A percentile compares a stretch with the other conserved stretches of the same genome.
These are phyloP conservation scores for Zasmidium cellare DNA, from an alignment of 2,329 filamentous ascomycete genomes.

Conservation along the genomic window DNA sequence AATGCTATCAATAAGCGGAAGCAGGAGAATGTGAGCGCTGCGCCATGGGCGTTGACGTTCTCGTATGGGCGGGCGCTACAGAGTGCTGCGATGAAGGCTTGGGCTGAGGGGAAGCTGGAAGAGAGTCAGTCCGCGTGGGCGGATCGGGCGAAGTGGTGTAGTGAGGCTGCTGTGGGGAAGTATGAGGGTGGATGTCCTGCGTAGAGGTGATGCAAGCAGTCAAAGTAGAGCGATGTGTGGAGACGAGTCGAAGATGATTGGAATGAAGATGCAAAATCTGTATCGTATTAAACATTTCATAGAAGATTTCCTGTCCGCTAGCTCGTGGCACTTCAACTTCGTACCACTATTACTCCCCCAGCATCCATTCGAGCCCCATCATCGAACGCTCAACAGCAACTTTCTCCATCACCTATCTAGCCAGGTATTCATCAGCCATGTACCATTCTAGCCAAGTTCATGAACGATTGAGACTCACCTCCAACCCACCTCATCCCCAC, in stretches of 20 bases:
- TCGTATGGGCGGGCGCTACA: constrained; percentile 8
- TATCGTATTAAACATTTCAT: too few species aligned
- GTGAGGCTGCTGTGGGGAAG: constrained; percentile 7
- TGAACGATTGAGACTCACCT: too few species aligned
- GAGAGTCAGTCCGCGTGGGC: constrained; percentile 5
- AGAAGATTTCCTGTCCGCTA: background rate
- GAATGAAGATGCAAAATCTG: too few species aligned
- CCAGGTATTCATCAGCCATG: too few species aligned
- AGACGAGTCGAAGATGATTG: too few species aligned
- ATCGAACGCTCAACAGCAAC: too few species aligned
- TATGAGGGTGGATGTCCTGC: constrained; percentile 6
- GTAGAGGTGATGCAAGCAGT: background rate
- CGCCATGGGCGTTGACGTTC: constrained; percentile 10
- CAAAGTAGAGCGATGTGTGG: too few species aligned
- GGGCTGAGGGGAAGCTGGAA: constrained; percentile 2
- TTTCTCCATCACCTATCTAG: too few species aligned
- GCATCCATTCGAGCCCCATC: too few species aligned
- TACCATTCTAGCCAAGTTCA: too few species aligned
- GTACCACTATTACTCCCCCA: background rate
- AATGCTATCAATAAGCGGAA: constrained; percentile 8
- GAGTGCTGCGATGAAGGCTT: constrained; percentile 7
- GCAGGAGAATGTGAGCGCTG: constrained; percentile 2
- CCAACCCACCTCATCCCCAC: too few species aligned
- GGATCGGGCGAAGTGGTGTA: constrained; percentile 7
- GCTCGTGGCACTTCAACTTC: background rate